Evolutionary conservation across 2,329 filamentous ascomycete species (phyloP), one percentile per base, ranked within the genome.

Genomic region (Penicillium sp.): DNA sequence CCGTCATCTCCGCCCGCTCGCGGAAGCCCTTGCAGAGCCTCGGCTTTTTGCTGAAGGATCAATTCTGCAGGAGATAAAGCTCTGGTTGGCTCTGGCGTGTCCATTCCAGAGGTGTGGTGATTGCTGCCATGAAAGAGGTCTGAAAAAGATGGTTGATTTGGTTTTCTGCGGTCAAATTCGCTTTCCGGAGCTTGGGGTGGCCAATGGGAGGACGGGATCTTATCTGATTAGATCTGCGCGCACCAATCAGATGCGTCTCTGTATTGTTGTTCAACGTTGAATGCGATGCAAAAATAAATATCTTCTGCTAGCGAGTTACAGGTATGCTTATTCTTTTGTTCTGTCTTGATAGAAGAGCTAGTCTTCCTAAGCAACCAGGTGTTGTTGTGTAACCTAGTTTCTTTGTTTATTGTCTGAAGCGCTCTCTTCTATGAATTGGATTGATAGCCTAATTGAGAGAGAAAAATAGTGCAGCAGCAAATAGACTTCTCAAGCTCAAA

Each of bases 21-120:
- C 43, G 52, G 61, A 35, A 65, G 61, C 30, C 64, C 63, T 56
- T 65, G 62, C 40, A 68, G 57, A 16, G 69, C 64, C 57, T 71
- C 65, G 54, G 66, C 66, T 55, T 60, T 71, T 55, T 71, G 71
- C 58, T 71, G 71, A 21, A 69, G 60, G 57, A 74, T 68, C 55
- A 72, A 59, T 54, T 74, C 71, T 56, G 63, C 65, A 52, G 71
- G 62, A 57, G 68, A 68, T 52, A 66, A 62, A 58, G 64, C 61
- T 63, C 58, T 65, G 46, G 67, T 58, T 51, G 64, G 61, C 60
- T 66, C 69, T 66, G 67, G 68, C 59, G 68, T 63, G 62, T 75
- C 72, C 73, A 74, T 75, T 59, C 67, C 67, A 64, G 61, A 52
- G 54, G 16, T 35, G 49, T 48, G 42, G 42, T 54, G 52, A 12